Percentiles rank a stretch among this genome's conserved stretches.
These are phyloP conservation scores for Xylariaceae sp. DNA, from an alignment of 2,329 filamentous ascomycete species.

Conservation along the genomic window DNA sequence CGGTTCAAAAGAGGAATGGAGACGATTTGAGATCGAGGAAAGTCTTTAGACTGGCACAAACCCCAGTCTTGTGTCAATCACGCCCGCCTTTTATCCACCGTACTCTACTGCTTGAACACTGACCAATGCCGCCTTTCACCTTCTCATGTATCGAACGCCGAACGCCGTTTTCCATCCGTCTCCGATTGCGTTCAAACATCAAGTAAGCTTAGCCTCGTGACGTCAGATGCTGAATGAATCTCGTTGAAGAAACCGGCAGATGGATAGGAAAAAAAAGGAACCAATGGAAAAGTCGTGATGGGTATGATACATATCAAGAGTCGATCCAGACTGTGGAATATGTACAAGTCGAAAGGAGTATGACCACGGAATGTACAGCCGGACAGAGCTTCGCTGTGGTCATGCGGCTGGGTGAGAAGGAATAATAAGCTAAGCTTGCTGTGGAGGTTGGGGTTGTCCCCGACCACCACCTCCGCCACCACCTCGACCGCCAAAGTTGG, in stretches of 20 bases:
- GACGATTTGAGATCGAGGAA: constrained; percentile 4
- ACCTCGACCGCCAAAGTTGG: constrained; percentile 45
- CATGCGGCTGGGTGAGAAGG: constrained; percentile 6
- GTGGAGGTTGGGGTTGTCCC: constrained; percentile 42
- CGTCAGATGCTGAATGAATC: constrained; percentile 40
- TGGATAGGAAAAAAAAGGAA: constrained; percentile 35
- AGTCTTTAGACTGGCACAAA: constrained; percentile 9
- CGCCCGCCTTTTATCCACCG: constrained; percentile 8
- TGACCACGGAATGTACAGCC: constrained; percentile 10
- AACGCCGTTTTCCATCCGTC: constrained; percentile 38
- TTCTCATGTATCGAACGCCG: constrained; percentile 31
- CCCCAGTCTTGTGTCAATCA: constrained; percentile 4
- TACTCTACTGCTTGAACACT: neutral
- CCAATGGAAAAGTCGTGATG: constrained; percentile 39
- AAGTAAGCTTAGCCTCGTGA: constrained; percentile 36
- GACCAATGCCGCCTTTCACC: constrained; percentile 5
- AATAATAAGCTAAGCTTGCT: constrained; percentile 37
- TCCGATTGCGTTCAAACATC: constrained; percentile 39
- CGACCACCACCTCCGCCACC: constrained; percentile 43
- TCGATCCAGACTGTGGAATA: constrained; percentile 40
- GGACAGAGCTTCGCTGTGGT: constrained; percentile 9
- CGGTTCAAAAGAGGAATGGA: constrained; percentile 14
- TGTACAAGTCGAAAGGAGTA: constrained; percentile 41
- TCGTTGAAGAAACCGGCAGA: constrained; percentile 36
- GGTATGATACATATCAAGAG: constrained; percentile 46